These are phyloP conservation scores for Colletotrichum sp. DNA, from an alignment of 2,329 filamentous ascomycete species.

Conservation along the genomic window DNA sequence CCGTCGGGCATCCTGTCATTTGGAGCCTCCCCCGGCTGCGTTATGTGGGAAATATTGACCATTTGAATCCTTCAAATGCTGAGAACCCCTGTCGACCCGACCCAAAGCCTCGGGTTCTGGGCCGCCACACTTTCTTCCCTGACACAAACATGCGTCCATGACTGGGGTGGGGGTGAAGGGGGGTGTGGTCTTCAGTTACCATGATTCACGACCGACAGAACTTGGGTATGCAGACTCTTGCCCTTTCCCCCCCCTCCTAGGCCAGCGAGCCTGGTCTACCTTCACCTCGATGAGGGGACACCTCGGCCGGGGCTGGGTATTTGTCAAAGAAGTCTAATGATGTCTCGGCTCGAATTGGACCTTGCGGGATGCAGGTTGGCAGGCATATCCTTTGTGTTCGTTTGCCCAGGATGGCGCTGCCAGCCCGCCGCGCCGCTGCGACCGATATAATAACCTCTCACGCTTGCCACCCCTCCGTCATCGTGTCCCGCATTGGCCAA, in stretches of 20 bases:
- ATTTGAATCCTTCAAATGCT: background rate
- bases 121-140: constrained; percentile 21
- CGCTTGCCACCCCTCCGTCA: constrained; percentile 2
- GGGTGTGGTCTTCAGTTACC: background rate
- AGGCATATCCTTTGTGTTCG: constrained; percentile 19
- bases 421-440: constrained; percentile 1
- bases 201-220: constrained; percentile 17
- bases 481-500: constrained; percentile 7
- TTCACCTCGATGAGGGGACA: background rate
- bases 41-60: background rate
- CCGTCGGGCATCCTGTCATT: background rate
- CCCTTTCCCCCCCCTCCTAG: background rate
- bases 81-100: constrained; percentile 7
- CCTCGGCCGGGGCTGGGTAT: constrained; percentile 13
- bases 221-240: background rate
- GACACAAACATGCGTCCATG: constrained; percentile 8
- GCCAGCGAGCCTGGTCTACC: background rate
- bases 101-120: constrained; percentile 20
- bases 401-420: constrained; percentile 13
- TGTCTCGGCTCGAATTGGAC: constrained; percentile 14
- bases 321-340: constrained; percentile 22
- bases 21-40: background rate
- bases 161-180: background rate
- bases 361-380: constrained; percentile 4
- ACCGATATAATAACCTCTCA: constrained; percentile 18